These are phyloP conservation scores for Cornus florida DNA, from an alignment of 148 eudicot species.

Conservation along the genomic window DNA sequence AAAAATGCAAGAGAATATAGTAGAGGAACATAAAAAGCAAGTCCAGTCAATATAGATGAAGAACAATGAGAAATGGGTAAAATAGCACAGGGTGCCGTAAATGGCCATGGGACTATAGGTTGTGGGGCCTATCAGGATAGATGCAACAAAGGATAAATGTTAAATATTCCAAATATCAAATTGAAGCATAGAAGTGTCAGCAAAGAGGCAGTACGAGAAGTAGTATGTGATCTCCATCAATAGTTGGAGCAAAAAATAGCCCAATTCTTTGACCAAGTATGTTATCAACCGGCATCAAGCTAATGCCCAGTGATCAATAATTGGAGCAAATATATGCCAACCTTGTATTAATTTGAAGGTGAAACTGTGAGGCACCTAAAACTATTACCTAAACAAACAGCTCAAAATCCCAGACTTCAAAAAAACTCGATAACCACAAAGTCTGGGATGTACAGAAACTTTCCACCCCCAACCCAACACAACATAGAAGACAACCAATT, in stretches of 20 bases:
- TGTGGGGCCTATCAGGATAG: neutral
- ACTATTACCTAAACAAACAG: neutral
- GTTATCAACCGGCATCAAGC: neutral
- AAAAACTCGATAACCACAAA: neutral
- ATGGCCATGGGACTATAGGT: constrained; percentile 1
- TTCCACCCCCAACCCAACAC: neutral
- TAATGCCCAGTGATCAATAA: neutral
- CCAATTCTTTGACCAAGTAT: neutral
- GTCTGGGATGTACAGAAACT: neutral
- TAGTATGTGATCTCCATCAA: neutral
- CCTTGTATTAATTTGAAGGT: neutral
- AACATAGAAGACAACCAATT: neutral
- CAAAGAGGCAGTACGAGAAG: neutral
- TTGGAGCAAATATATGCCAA: neutral
- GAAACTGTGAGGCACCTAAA: neutral
- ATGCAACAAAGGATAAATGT: neutral
- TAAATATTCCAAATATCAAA: neutral
- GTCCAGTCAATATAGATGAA: neutral
- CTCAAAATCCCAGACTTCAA: neutral
- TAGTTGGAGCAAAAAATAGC: neutral
- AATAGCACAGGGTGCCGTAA: neutral
- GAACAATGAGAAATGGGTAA: neutral
- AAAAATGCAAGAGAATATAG: neutral
- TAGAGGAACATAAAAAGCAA: constrained; percentile 11
- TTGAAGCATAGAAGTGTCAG: neutral